These are phyloP conservation scores for Batkoa obscura DNA, from an alignment of 371 early-diverging fungal genomes.

Conservation along the genomic window DNA sequence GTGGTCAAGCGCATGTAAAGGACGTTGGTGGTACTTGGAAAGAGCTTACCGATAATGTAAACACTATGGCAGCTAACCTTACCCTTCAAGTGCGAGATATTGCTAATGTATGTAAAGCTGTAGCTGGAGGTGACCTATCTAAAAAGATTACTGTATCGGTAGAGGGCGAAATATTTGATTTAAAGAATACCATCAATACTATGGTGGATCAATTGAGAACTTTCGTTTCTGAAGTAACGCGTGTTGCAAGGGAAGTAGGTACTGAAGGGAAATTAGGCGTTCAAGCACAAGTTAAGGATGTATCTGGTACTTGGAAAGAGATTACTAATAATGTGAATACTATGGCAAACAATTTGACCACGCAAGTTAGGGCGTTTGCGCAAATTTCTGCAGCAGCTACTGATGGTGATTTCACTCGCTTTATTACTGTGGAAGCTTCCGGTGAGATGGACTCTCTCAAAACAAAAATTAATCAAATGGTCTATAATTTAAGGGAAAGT, in stretches of 20 bases:
- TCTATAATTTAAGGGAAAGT: conserved; percentile 37
- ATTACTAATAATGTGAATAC: conserved; percentile 34
- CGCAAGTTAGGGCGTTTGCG: conserved; percentile 38
- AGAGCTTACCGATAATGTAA: conserved; percentile 38
- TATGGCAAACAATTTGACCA: conserved; percentile 33
- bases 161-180: conserved; percentile 27
- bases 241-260: conserved; percentile 41
- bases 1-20: conserved; percentile 33
- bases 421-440: conserved; percentile 47
- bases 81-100: conserved; percentile 17
- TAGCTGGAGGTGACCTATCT: conserved; percentile 24
- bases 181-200: conserved; percentile 28
- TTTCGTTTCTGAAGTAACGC: conserved; percentile 28
- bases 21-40: conserved; percentile 39
- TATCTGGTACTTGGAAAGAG: conserved; percentile 42
- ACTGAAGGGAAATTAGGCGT: conserved; percentile 33
- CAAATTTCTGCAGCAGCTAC: conserved; percentile 39
- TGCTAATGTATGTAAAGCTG: conserved; percentile 20
- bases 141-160: conserved; percentile 22
- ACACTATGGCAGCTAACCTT: conserved; percentile 21
- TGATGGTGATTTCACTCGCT: conserved; percentile 37
- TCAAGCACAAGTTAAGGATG: conserved; percentile 23
- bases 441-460: conserved; percentile 62
- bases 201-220: conserved; percentile 25
- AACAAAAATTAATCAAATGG: conserved; percentile 57